A percentile compares a stretch with the other conserved stretches of the same genome.
These are phyloP conservation scores for Aspergillus pseudotamarii DNA, from an alignment of 2,329 filamentous ascomycete genomes.

Conservation along the genomic window DNA sequence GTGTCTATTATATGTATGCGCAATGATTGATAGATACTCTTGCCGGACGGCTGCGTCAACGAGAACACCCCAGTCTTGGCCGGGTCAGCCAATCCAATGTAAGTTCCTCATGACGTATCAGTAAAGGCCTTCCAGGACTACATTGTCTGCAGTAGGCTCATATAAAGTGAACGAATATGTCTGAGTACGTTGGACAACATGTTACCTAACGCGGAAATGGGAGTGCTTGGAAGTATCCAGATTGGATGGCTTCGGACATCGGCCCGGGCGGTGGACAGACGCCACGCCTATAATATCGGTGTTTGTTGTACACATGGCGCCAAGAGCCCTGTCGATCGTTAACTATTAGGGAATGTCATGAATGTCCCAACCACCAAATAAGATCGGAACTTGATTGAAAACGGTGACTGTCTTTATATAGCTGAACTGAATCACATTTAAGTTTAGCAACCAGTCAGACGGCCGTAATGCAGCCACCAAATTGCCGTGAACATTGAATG, in stretches of 20 bases:
- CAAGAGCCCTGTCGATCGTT: neutral
- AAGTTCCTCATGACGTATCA: neutral
- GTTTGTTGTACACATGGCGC: neutral
- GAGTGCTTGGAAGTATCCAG: neutral
- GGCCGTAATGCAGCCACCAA: neutral
- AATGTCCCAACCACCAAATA: slow-evolving; percentile 4
- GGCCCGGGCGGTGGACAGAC: neutral
- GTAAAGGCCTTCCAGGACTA: slow-evolving; percentile 1
- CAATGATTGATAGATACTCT: neutral
- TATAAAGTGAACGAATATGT: neutral
- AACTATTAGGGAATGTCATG: neutral
- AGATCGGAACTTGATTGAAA: neutral
- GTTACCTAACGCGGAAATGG: slow-evolving; percentile 7
- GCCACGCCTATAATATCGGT: neutral
- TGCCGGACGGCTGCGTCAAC: neutral
- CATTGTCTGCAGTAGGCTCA: slow-evolving; percentile 16
- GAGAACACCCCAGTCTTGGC: neutral
- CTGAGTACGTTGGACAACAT: slow-evolving; percentile 6
- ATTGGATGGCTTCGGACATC: slow-evolving; percentile 6
- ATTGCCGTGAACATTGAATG: neutral
- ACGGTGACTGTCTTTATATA: neutral
- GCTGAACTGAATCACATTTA: neutral
- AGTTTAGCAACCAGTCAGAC: neutral
- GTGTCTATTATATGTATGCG: neutral
- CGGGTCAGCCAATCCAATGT: neutral